Base-by-base conservation (phyloP, 352 stramenopile species). In the Phytopythium ostracodes region DNA sequence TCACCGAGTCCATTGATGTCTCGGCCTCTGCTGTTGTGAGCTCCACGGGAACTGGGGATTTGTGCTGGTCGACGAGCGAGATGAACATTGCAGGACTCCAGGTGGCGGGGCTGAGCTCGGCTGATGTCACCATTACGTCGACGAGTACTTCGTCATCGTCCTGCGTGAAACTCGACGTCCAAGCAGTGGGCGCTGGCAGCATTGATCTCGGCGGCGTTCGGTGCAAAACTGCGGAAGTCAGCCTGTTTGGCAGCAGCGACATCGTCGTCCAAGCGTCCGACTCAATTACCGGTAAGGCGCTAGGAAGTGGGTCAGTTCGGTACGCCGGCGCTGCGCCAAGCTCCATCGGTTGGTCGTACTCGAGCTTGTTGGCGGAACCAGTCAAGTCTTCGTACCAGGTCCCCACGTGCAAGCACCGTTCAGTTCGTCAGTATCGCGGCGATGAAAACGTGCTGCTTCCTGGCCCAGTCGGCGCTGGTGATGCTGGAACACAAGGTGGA, bases 361-460 rank as follows among this genome's bases (percentile, higher is more conserved):
- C 10, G 20, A 17, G 50, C 29, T 42, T 18, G 10, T 12, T 56
- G 24, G 50, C 50, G 5, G n/a, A 20, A 4, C 29, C 50, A 17
- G 50, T 42, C 29, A 42, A 42, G 50, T 42, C 50, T 29, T 56
- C 50, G 17, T 56, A 56, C 50, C 31, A 27, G n/a, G 11, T 17
- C 10, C 27, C 50, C 10, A 38, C 20, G 31, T 56, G 50, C 50
- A 56, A 27, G 29, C 27, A 29, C 2, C 27, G 27, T 15, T 9
- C 20, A 1, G 20, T 29, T 51, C 44, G 4, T n/a, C 44, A 51
- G 2, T 29, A 51, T 15, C 6, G 44, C 24, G n/a, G 20, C n/a
- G 44, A 31, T n/a, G 38, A 44, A 12, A 44, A 44, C 38, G 38
- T 44, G 38, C 15, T 44, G 38, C 11, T 44, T 44, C n/a, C 38